Base-by-base conservation (phyloP, 164 flowering plant species). In the Houttuynia cordata region DNA sequence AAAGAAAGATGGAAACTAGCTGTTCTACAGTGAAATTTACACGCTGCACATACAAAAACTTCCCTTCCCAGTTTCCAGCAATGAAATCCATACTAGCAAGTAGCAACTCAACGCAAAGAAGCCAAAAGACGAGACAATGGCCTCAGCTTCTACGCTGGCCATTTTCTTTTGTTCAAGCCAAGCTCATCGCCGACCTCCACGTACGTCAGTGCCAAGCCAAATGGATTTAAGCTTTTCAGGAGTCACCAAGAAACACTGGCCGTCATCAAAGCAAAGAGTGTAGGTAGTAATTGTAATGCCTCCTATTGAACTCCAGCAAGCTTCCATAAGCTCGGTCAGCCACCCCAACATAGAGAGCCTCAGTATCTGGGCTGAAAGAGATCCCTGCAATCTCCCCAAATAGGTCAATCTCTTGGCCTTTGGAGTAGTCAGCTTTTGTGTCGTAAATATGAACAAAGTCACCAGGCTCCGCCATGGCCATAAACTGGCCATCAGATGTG, bases 391-490 rank as follows among this genome's bases (percentile, higher is more conserved):
- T 87, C 75, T 92, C 98, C 0, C 98, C 98, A 65, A 92, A 92
- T 30, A 87, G 65, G 69, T 92, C 98, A 19, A 92, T 84, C 65
- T 86, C 96, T 66, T 92, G 98, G 3, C 30, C 73, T 24, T 60
- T 70, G n/a, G 45, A 54, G 61, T 83, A 92, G 24, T 81, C 87
- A 4, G 90, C 70, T 13, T 65, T 54, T 0, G 87, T 68, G 59
- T 87, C 87, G 22, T 73, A 80, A 23, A 92, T 66, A 58, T 89
- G 96, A 58, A 92, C 90, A 64, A 89, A 92, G 71, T 92, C 98
- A 18, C 96, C 98, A 3, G 96, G 87, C 77, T 92, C 98, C 4
- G 96, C 91, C 90, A 86, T 85, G 4, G 96, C 93, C 86, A 92
- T 64, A 69, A 84, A 92, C 14, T 76, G 80, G 17, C 98, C 96